Percentiles rank a stretch among this genome's conserved stretches.
phyloP scores from a whole-genome alignment of 129 eudicot genomes.

The Lonicera japonica region DNA sequence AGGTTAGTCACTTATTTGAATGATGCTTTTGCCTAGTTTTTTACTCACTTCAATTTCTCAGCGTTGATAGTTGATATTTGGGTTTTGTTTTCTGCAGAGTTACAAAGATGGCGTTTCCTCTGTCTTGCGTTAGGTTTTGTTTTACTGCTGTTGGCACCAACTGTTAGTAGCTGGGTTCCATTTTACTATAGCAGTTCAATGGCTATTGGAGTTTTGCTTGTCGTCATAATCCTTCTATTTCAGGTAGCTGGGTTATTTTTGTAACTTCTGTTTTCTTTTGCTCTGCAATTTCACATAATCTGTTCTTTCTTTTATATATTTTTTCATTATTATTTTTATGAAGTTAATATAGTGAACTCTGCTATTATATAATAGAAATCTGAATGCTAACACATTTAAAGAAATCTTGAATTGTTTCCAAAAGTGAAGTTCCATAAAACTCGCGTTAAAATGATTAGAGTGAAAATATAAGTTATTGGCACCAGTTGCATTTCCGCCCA shows the following conservation, averaged over 20 bases:
- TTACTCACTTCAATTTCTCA: not conserved
- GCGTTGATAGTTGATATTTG: not conserved
- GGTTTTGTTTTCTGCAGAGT: constrained; percentile 38
- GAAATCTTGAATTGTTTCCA: no score
- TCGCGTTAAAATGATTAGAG: no score
- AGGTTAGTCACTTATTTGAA: constrained; percentile 40
- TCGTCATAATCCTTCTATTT: constrained; percentile 70
- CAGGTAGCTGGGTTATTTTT: constrained; percentile 87
- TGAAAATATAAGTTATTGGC: no score
- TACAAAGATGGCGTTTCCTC: constrained; percentile 69
- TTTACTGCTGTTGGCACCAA: constrained; percentile 60
- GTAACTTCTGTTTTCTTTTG: no score
- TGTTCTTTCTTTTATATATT: constrained; percentile 3
- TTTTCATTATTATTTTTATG: not conserved
- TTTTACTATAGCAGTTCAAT: constrained; percentile 91
- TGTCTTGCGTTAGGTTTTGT: constrained; percentile 58
- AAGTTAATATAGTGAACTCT: not conserved
- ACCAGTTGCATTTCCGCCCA: no score
- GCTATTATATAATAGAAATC: no score
- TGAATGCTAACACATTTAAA: no score
- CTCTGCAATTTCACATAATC: no score
- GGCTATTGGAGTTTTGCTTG: constrained; percentile 75
- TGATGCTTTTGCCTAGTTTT: not conserved
- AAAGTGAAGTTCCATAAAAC: no score
- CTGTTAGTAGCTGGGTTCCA: constrained; percentile 84